Base-by-base conservation (phyloP, 2,329 filamentous ascomycete genomes). In the Aspergillus intermedius region DNA sequence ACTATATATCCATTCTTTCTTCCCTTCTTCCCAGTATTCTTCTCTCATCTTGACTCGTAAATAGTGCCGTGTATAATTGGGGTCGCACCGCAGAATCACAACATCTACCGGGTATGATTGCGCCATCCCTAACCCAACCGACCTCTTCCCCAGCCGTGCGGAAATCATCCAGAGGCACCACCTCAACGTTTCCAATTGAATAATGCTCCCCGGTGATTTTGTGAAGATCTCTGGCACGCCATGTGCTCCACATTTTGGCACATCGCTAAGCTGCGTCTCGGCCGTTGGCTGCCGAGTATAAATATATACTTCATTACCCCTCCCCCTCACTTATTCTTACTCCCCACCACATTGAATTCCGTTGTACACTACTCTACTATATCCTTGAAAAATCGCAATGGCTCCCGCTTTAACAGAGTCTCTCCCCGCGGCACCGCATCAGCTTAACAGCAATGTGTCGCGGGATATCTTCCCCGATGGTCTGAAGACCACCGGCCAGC, bases 401-500 rank as follows among this genome's bases (percentile, higher is more conserved):
- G 35, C 39, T 23, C 19, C 71, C 46, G 67, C 68, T 21, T 60
- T 72, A 28, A 69, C 69, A 13, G 58, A 66, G n/a, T 42, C 61
- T 22, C 54, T 61, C n/a, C 67, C 67, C 25, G 59, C 58, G 13
- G 61, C 66, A 32, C 63, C 68, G n/a, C 70, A 74, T 53, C 54
- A 66, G 3, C 64, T 71, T 10, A 56, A 60, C 52, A 56, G 60
- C 52, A 60, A 64, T 47, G 63, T 71, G 30, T 71, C 72, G 28
- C 66, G 66, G 42, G 63, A 70, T 47, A 67, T 81, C 56, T 86
- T 84, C 63, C 82, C 82, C 8, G 82, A 85, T 59, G 81, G 82
- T 8, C 73, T 84, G 59, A 83, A 80, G 60, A 85, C 83, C 17
- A 79, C 84, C 0, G 87, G 87, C 35, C 87, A 91, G 64, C 84